phyloP scores from a whole-genome alignment of 495 filamentous ascomycete species.

The Tuber aestivum region DNA sequence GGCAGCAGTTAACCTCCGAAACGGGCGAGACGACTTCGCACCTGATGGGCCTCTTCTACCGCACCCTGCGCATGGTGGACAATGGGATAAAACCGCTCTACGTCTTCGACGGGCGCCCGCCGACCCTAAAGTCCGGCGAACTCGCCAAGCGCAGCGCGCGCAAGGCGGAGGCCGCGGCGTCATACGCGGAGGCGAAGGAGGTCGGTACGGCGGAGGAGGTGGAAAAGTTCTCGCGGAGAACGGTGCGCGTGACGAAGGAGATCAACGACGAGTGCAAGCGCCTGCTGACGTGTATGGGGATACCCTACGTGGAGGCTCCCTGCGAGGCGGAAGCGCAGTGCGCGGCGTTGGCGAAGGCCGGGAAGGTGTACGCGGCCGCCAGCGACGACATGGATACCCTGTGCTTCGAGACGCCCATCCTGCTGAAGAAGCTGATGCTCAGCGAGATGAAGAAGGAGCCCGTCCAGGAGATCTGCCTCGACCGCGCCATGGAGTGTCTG shows the following conservation, averaged over 20 bases:
- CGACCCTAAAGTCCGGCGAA: slow-evolving; percentile 94
- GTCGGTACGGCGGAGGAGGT: slow-evolving; percentile 94
- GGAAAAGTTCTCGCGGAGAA: slow-evolving; percentile 93
- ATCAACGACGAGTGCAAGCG: slow-evolving; percentile 92
- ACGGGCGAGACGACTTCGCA: slow-evolving; percentile 94
- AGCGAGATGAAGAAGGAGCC: slow-evolving; percentile 96
- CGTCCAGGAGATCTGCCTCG: slow-evolving; percentile 87
- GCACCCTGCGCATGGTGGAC: slow-evolving; percentile 93
- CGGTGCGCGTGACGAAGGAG: slow-evolving; percentile 89
- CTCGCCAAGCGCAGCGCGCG: slow-evolving; percentile 87
- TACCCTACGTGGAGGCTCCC: slow-evolving; percentile 89
- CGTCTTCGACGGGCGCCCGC: slow-evolving; percentile 94
- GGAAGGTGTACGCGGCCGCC: slow-evolving; percentile 93
- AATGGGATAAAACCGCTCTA: slow-evolving; percentile 98
- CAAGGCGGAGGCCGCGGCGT: slow-evolving; percentile 80
- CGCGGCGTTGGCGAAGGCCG: slow-evolving; percentile 79
- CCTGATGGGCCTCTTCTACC: slow-evolving; percentile 99
- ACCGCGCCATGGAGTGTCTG: slow-evolving; percentile 74
- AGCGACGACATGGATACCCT: slow-evolving; percentile 99
- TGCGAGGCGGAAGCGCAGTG: slow-evolving; percentile 98
- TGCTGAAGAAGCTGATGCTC: slow-evolving; percentile 90
- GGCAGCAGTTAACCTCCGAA: slow-evolving; percentile 90
- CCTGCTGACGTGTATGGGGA: slow-evolving; percentile 86
- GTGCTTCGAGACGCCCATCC: slow-evolving; percentile 86
- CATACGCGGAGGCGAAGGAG: slow-evolving; percentile 91